Evolutionary conservation across 768 basidiomycete genomes (phyloP), one percentile per base, ranked within the genome.

Genomic region (Basidioascus undulatus): DNA sequence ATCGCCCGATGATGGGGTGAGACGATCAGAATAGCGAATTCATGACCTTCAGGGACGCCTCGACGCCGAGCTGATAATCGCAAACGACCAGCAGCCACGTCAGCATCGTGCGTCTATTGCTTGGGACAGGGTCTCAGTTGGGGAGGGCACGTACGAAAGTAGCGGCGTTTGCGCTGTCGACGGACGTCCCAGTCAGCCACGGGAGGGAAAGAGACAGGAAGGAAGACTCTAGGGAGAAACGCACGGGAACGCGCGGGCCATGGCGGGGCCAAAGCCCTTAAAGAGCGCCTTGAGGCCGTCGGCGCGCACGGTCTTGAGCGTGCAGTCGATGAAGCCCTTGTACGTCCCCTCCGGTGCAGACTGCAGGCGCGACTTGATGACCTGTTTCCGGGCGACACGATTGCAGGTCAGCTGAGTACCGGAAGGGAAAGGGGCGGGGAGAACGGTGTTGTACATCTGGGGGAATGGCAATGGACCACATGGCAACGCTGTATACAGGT

Each of bases 321-420:
- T 70, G 53, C 92, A 98, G 57, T 98, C 92, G 41, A 92, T 51
- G 53, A 96, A 67, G 15, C 92, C 89, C 33, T 74, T 73, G 61
- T 98, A 98, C n/a, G 84, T 92, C 13, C 92, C 92, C 5, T 74
- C 73, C n/a, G 86, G 86, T 16, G 92, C 89, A 20, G 83, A 84
- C 57, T 98, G 92, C 21, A 98, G 63, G 45, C 89, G 69, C 16
- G 86, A 94, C 65, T 98, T 98, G 49, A 96, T 60, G 24, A 89
- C 84, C 87, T 92, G 52, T n/a, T n/a, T 12, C 10, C 6, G 10
- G 7, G 12, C 13, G 32, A 20, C 11, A 37, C 8, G 16, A 19
- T 5, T 10, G 21, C 2, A 12, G 4, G n/a, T 19, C 13, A 5
- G 3, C 12, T 6, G 24, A 33, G n/a, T 33, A 28, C 23, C 11